Percentiles rank a stretch among this genome's conserved stretches.
Conservation (phyloP, 306 rosid species). For the Comarum palustre region DNA sequence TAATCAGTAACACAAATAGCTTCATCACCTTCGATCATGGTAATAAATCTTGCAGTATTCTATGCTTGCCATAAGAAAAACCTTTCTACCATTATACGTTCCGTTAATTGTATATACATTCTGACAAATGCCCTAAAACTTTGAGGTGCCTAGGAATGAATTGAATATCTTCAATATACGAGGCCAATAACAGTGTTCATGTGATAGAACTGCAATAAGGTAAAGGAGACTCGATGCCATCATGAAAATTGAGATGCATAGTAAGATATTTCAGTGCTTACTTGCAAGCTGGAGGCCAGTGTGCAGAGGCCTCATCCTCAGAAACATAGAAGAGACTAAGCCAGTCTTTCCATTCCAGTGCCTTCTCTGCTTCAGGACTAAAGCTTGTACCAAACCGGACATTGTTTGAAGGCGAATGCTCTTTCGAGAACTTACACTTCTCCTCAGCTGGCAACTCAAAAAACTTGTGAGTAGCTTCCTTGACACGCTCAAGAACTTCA, state of each 20-base stretch:
- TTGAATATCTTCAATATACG: too few relatives aligned
- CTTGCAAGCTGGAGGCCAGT: slow-evolving; percentile 59
- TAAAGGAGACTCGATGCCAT: not conserved
- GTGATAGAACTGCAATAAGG: not conserved
- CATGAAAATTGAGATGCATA: not conserved
- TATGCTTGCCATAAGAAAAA: too few relatives aligned
- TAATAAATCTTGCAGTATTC: too few relatives aligned
- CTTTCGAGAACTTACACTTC: slow-evolving; percentile 41
- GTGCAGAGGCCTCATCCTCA: slow-evolving; percentile 46
- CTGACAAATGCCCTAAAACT: too few relatives aligned
- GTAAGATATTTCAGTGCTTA: slow-evolving; percentile 3
- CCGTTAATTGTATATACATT: too few relatives aligned
- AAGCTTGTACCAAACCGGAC: slow-evolving; percentile 55
- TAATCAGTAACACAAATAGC: not conserved
- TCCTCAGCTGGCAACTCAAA: slow-evolving; percentile 39
- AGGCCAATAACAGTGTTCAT: not conserved
- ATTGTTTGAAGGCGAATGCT: slow-evolving; percentile 31
- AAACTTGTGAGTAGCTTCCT: slow-evolving; percentile 53
- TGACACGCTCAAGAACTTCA: slow-evolving; percentile 36
- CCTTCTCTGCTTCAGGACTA: slow-evolving; percentile 47
- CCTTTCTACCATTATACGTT: too few relatives aligned
- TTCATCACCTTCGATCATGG: too few relatives aligned
- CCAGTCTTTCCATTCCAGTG: slow-evolving; percentile 65
- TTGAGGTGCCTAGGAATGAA: too few relatives aligned
- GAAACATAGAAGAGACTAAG: slow-evolving; percentile 54